Evolutionary conservation across 352 stramenopile genomes (phyloP), one percentile per base, ranked within the genome.

Genomic region (Phytophthora melonis): DNA sequence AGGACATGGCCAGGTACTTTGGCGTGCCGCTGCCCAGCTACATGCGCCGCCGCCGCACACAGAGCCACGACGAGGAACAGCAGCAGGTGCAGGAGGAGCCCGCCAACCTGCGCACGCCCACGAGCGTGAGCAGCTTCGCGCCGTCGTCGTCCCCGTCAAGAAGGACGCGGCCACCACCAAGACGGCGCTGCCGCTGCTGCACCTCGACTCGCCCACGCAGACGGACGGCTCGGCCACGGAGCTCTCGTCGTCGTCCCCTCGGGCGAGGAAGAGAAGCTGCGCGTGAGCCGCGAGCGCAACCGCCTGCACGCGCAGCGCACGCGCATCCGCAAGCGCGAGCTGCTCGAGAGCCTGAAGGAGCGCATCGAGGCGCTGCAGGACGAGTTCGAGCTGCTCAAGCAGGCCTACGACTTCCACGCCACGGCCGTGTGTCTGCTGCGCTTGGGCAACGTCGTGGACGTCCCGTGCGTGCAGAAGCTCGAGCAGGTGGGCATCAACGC

Each of bases 401-500:
- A 94, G 68, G 82, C 84, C 27, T 94, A 89, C 68, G 87, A 94
- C 65, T 90, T 91, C 67, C 85, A 94, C 70, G 81, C 83, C 36
- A 92, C 86, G 18, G 87, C 85, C 30, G 78, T 91, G 67, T 90
- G 79, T 72, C 75, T 94, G 49, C 68, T 93, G 4, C 78, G 68
- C 34, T 77, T 94, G 14, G 82, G 86, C 6, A 75, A 78, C 54
- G 77, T 75, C 19, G 49, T 73, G 47, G 67, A 85, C 58, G 53
- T 81, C 41, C 73, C 80, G 7, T 85, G 83, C 54, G 78, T 89
- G 39, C 80, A 82, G 14, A 81, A 81, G 56, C 68, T 91, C 5
- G 85, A 92, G 52, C 79, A 86, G 57, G 76, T 89, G 23, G 82
- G 81, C 19, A 68, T 88, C 43, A 59, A 80, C 54, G 66, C 68